Base-by-base conservation (phyloP, 2,329 filamentous ascomycete species). In the Verticillium alfalfae region DNA sequence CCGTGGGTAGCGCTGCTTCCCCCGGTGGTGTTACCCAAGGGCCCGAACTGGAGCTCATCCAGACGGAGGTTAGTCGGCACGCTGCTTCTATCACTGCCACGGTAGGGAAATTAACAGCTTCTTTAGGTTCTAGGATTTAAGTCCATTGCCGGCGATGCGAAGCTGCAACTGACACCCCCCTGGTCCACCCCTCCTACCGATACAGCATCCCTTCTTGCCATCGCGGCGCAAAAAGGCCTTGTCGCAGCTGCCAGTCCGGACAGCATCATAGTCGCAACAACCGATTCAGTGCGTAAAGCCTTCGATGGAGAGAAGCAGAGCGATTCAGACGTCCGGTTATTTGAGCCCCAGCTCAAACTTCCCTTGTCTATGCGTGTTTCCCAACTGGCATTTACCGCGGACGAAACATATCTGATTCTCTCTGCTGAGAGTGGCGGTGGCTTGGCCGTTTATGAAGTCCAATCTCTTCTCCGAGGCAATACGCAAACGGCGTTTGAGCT, bases 311-410 rank as follows among this genome's bases (percentile, higher is more conserved):
- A 64, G 39, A 83, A 86, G 65, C 76, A 82, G 62, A 82, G 79
- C 67, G 87, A 88, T 64, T 83, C 82, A 63, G 87, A 93, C 65
- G 78, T 89, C 60, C 87, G 89, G 65, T 71, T 81, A 13, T 96
- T 96, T 69, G 79, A 86, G 63, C 90, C 93, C 3, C 87, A 94
- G 72, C 79, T 91, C 59, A 89, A 82, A 63, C 83, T 98, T 7
- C 80, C 87, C 1, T 83, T 96, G 69, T 85, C 90, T 10, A 84
- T 87, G 70, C 88, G 90, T 67, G 84, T 97, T 60, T 96, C 92
- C 12, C 95, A 99, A 73, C 81, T 99, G 22, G 88, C 89, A 16
- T 99, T 99, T 73, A 94, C 92, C 0, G 85, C 91, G n/a, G 91
- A 96, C 69, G 96, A 97, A 72, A 87, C 86, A 68, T 92, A 90